Evolutionary conservation across 352 stramenopile genomes (phyloP).

Genomic region (Phytophthora nicotianae): DNA sequence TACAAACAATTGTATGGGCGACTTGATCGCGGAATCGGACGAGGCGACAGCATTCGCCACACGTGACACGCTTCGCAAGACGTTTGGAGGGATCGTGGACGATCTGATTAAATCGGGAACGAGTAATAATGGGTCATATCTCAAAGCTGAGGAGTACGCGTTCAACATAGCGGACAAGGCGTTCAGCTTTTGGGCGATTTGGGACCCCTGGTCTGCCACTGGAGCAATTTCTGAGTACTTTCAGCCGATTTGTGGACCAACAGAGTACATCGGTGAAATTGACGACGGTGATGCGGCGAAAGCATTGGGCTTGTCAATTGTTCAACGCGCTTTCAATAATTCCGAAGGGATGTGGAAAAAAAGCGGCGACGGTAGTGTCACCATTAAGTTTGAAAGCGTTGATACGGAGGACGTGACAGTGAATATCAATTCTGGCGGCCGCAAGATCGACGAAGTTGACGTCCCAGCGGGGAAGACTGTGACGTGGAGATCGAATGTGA

Average conservation of each 20-base stretch:
- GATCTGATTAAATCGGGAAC: constrained; percentile 39
- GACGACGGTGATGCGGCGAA: constrained; percentile 37
- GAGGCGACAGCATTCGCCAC: constrained; percentile 23
- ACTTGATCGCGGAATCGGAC: constrained; percentile 27
- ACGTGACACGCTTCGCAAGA: constrained; percentile 49
- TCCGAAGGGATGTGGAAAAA: constrained; percentile 33
- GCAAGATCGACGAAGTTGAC: constrained; percentile 28
- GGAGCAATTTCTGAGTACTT: constrained; percentile 45
- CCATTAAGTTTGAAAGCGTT: constrained; percentile 31
- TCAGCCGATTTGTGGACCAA: constrained; percentile 51
- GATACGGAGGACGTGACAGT: constrained; percentile 36
- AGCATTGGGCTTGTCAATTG: constrained; percentile 37
- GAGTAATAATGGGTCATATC: constrained; percentile 30
- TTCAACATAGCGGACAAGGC: constrained; percentile 42
- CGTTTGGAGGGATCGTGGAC: constrained; percentile 44
- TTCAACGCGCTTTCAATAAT: constrained; percentile 42
- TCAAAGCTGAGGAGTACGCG: constrained; percentile 36
- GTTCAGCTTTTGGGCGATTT: constrained; percentile 38
- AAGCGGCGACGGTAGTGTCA: constrained; percentile 26
- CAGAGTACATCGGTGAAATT: constrained; percentile 41
- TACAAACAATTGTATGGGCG: constrained; percentile 38
- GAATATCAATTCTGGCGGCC: constrained; percentile 42
- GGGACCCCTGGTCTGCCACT: constrained; percentile 42
- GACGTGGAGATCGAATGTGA: constrained; percentile 32
- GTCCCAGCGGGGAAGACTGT: constrained; percentile 29